Evolutionary conservation across 208 protist genomes (phyloP), one percentile per base, ranked within the genome.

Genomic region (Naegleria lovaniensis): DNA sequence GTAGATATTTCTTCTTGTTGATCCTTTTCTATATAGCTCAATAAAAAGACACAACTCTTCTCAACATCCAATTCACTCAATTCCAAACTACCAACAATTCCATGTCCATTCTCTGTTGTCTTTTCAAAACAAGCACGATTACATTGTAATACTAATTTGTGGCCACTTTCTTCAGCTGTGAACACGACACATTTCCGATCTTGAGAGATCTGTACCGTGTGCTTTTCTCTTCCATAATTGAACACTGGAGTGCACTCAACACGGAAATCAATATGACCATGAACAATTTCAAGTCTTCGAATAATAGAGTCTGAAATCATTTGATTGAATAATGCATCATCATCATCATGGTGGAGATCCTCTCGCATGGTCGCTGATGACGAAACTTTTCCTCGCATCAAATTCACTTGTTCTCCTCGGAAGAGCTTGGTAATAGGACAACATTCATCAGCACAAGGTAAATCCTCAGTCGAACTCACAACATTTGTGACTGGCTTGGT

Each of bases 201-300:
- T 38, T 55, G 0, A 39, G 5, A 39, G n/a, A 88, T 58, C 19
- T 38, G 0, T 2, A 58, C 85, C 4, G 5, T 55, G 1, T 6
- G 16, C 13, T 33, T 88, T 0, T 88, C 43, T 58, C 5, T 19
- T 88, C 41, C 43, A 48, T 38, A 58, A 3, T 38, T 88, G 25
- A 79, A 79, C 36, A 79, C 25, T 39, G 85, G 85, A 7, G 5
- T 39, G 25, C 39, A 88, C 6, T 33, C 43, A 1, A 58, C n/a
- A 58, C 4, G 7, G 41, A 58, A 88, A 19, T 88, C n/a, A 38
- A 88, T 33, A 0, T 15, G 29, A 38, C 85, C 85, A 58, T 58
- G 39, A 33, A 88, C n/a, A 39, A 48, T 38, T 58, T 88, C 85
- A 0, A 88, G 25, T 58, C 85, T 88, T 88, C 85, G 51, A 29